These are phyloP conservation scores for Xylaria polymorpha DNA, from an alignment of 2,329 filamentous ascomycete genomes.

Conservation along the genomic window DNA sequence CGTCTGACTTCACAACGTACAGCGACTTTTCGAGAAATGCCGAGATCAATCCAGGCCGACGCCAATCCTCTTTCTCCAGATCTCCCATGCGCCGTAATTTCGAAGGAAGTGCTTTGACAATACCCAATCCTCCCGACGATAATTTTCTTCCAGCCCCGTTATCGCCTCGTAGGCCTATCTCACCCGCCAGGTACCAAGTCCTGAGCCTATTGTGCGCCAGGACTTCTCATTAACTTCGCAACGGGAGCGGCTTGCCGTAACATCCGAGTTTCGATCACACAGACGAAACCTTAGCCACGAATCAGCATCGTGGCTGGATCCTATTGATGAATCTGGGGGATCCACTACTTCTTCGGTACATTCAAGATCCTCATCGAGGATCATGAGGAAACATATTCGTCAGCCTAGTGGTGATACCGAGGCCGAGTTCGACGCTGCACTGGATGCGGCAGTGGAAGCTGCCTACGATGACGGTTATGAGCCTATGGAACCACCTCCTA, in stretches of 20 bases:
- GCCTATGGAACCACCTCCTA: constrained; percentile 67
- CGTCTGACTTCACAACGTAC: constrained; percentile 41
- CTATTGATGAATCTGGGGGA: constrained; percentile 88
- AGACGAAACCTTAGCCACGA: constrained; percentile 75
- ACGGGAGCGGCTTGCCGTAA: constrained; percentile 44
- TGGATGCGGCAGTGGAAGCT: constrained; percentile 95
- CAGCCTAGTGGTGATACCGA: constrained; percentile 78
- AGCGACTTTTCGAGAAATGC: constrained; percentile 44
- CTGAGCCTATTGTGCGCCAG: constrained; percentile 52
- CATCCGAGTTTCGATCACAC: constrained; percentile 53
- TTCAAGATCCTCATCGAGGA: constrained; percentile 78
- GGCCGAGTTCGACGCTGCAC: constrained; percentile 90
- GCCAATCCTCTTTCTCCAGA: constrained; percentile 67
- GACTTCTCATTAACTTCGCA: constrained; percentile 51
- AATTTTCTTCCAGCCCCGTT: constrained; percentile 77
- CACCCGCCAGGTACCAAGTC: constrained; percentile 55
- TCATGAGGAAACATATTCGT: constrained; percentile 77
- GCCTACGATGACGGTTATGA: constrained; percentile 94
- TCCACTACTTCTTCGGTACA: constrained; percentile 84
- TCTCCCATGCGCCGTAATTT: constrained; percentile 58
- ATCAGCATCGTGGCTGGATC: constrained; percentile 92
- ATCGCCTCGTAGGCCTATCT: constrained; percentile 70
- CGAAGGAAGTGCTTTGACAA: constrained; percentile 50
- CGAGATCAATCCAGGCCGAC: constrained; percentile 51
- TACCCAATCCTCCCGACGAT: constrained; percentile 63